Base-by-base conservation (phyloP, 768 basidiomycete species). In the Tulasnella sp. region DNA sequence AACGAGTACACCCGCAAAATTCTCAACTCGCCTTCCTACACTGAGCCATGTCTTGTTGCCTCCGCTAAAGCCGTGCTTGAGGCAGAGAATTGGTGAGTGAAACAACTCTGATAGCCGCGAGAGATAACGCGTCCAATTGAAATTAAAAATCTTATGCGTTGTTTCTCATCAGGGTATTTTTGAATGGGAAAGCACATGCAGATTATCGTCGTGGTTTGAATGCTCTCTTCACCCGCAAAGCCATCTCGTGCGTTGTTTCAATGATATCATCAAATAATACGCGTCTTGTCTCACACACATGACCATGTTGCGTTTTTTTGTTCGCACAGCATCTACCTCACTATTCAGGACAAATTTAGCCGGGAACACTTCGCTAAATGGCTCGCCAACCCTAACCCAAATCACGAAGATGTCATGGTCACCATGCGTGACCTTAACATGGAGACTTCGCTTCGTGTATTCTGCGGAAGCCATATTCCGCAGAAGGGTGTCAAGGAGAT, bases 1-100 rank as follows among this genome's bases (percentile, higher is more conserved):
- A 98, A 90, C 60, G 83, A 93, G 58, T 89, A 78, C 66, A 71
- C 92, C 9, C 83, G 93, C 61, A 96, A 93, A 68, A 92, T 98
- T 59, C 71, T 99, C 63, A 96, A 98, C 71, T 90, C 90, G 4
- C 93, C 95, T 0, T 75, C 68, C 7, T 80, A 86, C 59, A 85
- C 95, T 24, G 92, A 96, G 64, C 95, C 95, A 0, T 93, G 89
- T 62, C 78, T 99, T 15, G 90, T 96, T 25, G 72, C 89, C 58
- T 84, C 89, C 5, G 95, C 89, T 28, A 95, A 93, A 66, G 71
- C 80, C 49, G 71, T 99, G 51, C 74, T 99, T 37, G 72, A 75
- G 45, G 72, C 83, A 2, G 83, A 91, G 31, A 95, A 93, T 69
- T 95, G 90, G 90, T 84, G 60, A 19, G 69, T 60, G 19, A 15